Evolutionary conservation across 306 rosid species (phyloP), one percentile per base, ranked within the genome.

Genomic region (Quercus rubra): DNA sequence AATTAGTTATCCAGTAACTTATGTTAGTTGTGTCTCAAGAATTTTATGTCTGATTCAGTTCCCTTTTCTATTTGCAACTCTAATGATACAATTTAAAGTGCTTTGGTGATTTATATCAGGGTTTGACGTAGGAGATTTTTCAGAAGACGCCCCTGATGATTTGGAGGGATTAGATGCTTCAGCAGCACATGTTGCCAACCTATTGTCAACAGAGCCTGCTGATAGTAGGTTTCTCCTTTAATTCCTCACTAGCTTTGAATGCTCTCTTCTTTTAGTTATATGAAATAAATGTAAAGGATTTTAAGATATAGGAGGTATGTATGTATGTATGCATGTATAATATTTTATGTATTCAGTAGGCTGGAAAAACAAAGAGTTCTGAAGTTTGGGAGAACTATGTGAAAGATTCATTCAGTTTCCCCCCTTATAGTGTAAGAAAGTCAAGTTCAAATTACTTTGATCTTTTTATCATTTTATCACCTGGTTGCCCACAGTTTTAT

Each of bases 141-240:
- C 98, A 17, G 96, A 86, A 76, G 90, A 91, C 54, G 90, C 88
- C 80, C 84, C 89, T 7, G 96, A 74, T 88, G 99, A 95, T 81
- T 80, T 93, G 84, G 99, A 90, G 86, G 98, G 99, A 14, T 90
- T 95, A 79, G 95, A 95, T 86, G 94, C 99, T 85, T 91, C 98
- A 71, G 99, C 99, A 59, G 90, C 96, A 41, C 98, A 93, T 33
- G 85, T 91, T 69, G 99, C 99, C 66, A 93, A 95, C 85, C 97
- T 95, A 79, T 79, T 95, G 86, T 95, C 99, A 55, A 90, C 98
- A 33, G 99, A 95, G 83, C 99, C 99, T 69, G 91, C 96, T 80
- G 89, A 91, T 84, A 76, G 98, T 95, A 90, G 27, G 91, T 90
- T 85, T 83, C 82, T 61, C 25, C 33, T 67, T 67, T 67, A 46